Base-by-base conservation (phyloP, 257 asterid species). In the Jasminum sambac region DNA sequence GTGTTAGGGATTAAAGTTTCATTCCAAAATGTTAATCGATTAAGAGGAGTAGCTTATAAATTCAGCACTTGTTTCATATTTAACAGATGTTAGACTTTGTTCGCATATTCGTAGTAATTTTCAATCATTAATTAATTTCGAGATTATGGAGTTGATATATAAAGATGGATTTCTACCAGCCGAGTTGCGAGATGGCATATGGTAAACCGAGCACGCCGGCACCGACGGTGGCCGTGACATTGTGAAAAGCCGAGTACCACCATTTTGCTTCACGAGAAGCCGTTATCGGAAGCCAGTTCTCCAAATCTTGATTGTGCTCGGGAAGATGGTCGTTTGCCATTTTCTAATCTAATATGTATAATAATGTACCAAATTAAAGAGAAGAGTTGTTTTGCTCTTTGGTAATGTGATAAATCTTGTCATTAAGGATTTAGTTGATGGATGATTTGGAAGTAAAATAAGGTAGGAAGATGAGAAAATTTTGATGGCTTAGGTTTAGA, bases 151-250 rank as follows among this genome's bases (percentile, higher is more conserved):
- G 36, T 30, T 30, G 2, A 30, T 30, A 30, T 30, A 6, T 0
- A n/a, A 1, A n/a, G n/a, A 48, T 48, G 60, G 6, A 65, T 14
- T 26, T 24, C 11, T 80, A 77, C 85, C 79, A 74, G 72, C 77
- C 75, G 8, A 81, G 82, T n/a, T 77, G 66, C 6, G 82, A 81
- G 58, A 77, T 25, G 46, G 76, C 82, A 21, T 63, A 76, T 0
- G 85, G 85, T 23, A 81, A 50, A 4, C 85, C 82, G 26, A 81
- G 82, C 1, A 77, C 85, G 16, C 85, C 85, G 0, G 85, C 82
- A 39, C 85, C 85, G 2, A 81, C 85, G 46, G 75, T 65, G 19
- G 78, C 83, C 0, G 85, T 81, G 5, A 81, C 82, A 34, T 70
- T 70, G 70, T 81, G 85, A 12, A 81, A 74, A 11, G 85, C 80